Percentiles rank a stretch among this genome's conserved stretches.
Evolutionary conservation across 768 basidiomycete genomes (phyloP).

Genomic region (Podaxis carcinomalis): DNA sequence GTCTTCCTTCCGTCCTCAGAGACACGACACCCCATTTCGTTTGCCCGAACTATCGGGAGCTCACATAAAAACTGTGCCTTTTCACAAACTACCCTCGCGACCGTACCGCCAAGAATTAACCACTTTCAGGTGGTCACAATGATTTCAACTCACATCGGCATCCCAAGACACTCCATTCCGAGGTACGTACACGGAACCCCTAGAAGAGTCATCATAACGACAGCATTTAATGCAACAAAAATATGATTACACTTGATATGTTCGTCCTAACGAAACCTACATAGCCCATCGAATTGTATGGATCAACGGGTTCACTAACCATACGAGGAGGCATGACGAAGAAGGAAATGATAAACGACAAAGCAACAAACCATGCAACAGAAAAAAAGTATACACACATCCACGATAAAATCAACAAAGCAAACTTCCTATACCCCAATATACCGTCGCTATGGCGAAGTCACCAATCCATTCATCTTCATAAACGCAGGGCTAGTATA

Average conservation of each 20-base stretch:
- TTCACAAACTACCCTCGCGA: not conserved
- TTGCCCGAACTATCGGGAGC: not conserved
- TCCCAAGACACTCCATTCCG: no score
- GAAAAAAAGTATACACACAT: not conserved
- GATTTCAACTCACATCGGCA: no score
- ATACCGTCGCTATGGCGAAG: constrained; percentile 27
- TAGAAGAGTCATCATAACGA: not conserved
- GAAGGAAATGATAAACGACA: not conserved
- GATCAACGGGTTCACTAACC: not conserved
- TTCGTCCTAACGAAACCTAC: not conserved
- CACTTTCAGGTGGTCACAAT: not conserved
- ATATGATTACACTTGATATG: constrained; percentile 8
- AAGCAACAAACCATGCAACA: not conserved
- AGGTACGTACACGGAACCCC: not conserved
- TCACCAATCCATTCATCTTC: constrained; percentile 31
- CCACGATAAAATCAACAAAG: not conserved
- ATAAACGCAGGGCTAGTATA: constrained; percentile 27
- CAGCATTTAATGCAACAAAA: not conserved
- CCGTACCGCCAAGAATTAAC: not conserved
- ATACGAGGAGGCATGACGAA: not conserved
- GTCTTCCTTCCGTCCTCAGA: not conserved
- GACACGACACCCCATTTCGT: not conserved
- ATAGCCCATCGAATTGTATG: not conserved
- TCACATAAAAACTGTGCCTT: not conserved
- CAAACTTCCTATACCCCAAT: not conserved